These are phyloP conservation scores for Apophysomyces trapeziformis DNA, from an alignment of 371 early-diverging fungal genomes.

Conservation along the genomic window DNA sequence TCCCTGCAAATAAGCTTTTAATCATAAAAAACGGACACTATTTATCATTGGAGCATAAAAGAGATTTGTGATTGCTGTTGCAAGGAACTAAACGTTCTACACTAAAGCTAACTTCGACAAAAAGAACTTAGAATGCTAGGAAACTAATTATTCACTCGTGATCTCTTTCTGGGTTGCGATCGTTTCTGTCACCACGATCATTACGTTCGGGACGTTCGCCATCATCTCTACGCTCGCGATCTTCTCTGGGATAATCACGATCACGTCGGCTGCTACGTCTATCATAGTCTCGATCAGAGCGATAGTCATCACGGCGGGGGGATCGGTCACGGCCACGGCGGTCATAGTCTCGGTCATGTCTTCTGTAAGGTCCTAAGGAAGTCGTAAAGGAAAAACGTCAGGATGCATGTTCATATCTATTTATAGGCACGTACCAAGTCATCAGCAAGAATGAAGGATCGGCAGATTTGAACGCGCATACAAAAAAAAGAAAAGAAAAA, in stretches of 20 bases:
- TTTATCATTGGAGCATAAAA: conserved; percentile 6
- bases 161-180: conserved; percentile 20
- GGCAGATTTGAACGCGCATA: conserved; percentile 1
- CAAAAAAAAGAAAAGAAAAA: conserved; percentile 16
- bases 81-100: background rate
- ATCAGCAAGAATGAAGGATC: background rate
- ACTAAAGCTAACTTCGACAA: background rate
- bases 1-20: too few species aligned
- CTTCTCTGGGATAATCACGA: conserved; percentile 12
- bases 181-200: conserved; percentile 15
- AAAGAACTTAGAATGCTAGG: background rate
- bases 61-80: background rate
- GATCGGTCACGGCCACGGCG: conserved; percentile 17
- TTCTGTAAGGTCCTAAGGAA: conserved; percentile 4
- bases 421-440: background rate
- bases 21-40: background rate
- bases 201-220: conserved; percentile 6
- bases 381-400: background rate
- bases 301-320: conserved; percentile 15
- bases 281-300: conserved; percentile 15
- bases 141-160: conserved; percentile 3
- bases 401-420: too few species aligned
- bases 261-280: conserved; percentile 21
- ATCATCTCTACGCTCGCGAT: conserved; percentile 14
- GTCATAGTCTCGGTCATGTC: conserved; percentile 24